phyloP scores from a whole-genome alignment of 257 asterid genomes.

The Solanum gracilifrons region DNA sequence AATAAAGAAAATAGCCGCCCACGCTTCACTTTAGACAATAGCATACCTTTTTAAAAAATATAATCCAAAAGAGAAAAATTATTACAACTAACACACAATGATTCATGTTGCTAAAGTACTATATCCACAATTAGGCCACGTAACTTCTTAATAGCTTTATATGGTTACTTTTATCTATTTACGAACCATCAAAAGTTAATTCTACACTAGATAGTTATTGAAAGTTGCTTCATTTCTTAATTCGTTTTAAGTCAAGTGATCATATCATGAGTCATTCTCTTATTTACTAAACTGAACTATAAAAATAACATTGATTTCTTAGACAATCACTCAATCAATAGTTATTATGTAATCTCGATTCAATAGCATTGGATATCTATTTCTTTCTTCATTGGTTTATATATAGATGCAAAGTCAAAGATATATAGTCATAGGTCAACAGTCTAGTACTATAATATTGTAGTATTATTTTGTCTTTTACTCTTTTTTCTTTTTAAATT shows the following conservation, averaged over 20 bases:
- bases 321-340: background rate
- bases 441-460: background rate
- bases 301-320: accelerated
- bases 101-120: background rate
- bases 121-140: background rate
- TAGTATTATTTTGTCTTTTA: background rate
- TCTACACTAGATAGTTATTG: accelerated
- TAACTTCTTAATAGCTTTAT: background rate
- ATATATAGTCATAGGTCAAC: background rate
- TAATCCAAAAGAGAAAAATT: background rate
- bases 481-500: background rate
- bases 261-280: background rate
- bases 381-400: background rate
- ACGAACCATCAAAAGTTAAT: too few relatives aligned
- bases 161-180: too few relatives aligned
- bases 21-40: background rate
- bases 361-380: background rate
- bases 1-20: background rate
- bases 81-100: background rate
- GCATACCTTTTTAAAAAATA: background rate
- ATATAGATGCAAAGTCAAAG: background rate
- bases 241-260: too few relatives aligned
- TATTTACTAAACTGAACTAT: accelerated
- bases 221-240: background rate
- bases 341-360: background rate